A percentile compares a stretch with the other conserved stretches of the same genome.
Conservation (phyloP, 2,329 filamentous ascomycete species). For the Penicillium expansum region DNA sequence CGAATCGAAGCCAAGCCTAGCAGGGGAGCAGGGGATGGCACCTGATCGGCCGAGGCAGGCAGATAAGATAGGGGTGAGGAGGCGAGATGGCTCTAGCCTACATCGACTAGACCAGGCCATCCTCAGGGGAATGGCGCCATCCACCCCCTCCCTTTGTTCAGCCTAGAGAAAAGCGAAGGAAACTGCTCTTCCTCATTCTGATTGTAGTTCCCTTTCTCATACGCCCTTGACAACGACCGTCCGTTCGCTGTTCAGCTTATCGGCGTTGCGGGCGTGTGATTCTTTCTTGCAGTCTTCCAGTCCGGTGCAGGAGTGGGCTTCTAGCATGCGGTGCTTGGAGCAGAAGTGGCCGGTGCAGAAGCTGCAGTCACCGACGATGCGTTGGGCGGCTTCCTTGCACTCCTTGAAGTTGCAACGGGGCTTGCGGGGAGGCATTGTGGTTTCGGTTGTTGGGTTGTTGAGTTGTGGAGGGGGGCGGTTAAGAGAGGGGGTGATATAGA, state of each 20-base stretch:
- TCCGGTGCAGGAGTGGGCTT: slow-evolving; percentile 89
- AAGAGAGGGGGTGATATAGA: neutral
- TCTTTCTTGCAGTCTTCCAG: slow-evolving; percentile 98
- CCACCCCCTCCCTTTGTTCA: neutral
- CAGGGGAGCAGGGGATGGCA: slow-evolving; percentile 3
- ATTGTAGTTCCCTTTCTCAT: slow-evolving; percentile 44
- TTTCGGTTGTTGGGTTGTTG: neutral
- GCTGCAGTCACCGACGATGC: slow-evolving; percentile 92
- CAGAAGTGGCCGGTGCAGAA: slow-evolving; percentile 96
- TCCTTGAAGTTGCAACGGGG: slow-evolving; percentile 82
- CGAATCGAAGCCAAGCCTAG: neutral
- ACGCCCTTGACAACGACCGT: slow-evolving; percentile 93
- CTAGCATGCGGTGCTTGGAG: slow-evolving; percentile 87
- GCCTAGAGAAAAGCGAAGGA: neutral
- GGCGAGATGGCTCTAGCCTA: neutral
- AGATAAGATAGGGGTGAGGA: neutral
- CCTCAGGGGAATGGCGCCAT: neutral
- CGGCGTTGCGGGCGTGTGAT: slow-evolving; percentile 88
- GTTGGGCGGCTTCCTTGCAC: slow-evolving; percentile 82
- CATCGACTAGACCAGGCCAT: neutral
- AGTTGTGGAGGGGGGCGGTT: neutral
- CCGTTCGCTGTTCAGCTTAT: slow-evolving; percentile 86
- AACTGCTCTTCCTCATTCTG: neutral
- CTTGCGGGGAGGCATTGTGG: slow-evolving; percentile 51
- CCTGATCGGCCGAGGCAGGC: neutral